Conservation (phyloP, 768 basidiomycete species). For the Tricholoma saponaceum region DNA sequence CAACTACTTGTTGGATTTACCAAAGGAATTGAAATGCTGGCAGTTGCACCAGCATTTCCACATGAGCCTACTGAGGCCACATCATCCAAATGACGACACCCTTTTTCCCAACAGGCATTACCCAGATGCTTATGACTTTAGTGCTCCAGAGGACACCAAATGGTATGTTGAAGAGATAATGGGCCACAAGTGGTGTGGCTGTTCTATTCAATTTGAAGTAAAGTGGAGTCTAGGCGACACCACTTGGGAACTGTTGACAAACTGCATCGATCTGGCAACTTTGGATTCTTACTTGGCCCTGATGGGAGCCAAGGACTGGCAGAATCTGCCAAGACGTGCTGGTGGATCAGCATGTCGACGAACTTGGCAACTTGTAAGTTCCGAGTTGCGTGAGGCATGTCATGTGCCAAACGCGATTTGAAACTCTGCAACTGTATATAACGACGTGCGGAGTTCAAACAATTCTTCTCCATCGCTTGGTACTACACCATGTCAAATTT, state of each 20-base stretch:
- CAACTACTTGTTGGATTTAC: neutral
- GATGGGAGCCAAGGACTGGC: too few relatives aligned
- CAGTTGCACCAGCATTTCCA: neutral
- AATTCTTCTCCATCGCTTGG: neutral
- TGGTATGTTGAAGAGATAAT: neutral
- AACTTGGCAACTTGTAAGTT: neutral
- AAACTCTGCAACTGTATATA: neutral
- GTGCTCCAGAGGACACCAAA: neutral
- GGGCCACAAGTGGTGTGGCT: neutral
- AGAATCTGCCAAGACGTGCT: neutral
- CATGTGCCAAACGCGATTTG: neutral
- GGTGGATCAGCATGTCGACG: neutral
- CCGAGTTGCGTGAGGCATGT: neutral
- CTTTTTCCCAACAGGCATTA: conserved; percentile 3
- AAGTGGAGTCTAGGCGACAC: too few relatives aligned
- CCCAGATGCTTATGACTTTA: neutral
- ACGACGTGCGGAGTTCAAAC: neutral
- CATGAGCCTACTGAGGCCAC: neutral
- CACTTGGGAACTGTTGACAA: too few relatives aligned
- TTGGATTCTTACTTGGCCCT: too few relatives aligned
- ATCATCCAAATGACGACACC: neutral
- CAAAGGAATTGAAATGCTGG: neutral
- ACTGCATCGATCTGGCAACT: too few relatives aligned
- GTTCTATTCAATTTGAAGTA: too few relatives aligned
- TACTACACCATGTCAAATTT: neutral